Evolutionary conservation across 257 asterid species (phyloP), one percentile per base, ranked within the genome.

Genomic region (Plantago ovata): DNA sequence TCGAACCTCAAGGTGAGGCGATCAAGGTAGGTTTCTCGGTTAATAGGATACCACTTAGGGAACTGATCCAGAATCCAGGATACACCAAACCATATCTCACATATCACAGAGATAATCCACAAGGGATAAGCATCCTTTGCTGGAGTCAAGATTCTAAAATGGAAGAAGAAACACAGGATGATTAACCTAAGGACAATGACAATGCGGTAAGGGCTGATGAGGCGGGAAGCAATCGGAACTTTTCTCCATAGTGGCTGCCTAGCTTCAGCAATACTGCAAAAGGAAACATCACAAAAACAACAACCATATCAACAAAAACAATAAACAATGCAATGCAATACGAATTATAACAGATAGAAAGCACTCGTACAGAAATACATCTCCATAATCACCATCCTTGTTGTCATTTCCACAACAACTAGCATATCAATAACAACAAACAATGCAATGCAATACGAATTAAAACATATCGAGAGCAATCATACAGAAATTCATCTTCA

Each of bases 61-160:
- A 87, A 87, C 54, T 87, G 96, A 66, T 87, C 94, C 2, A 87
- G 94, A 40, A 87, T 87, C 96, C 96, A 87, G 9, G 96, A 84
- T 13, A 87, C 28, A 11, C 82, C 96, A 49, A 87, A 87, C 96
- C 96, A 87, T 15, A 84, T 84, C 61, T 87, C 96, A 53, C 96
- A 87, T 48, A 84, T 86, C 4, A 86, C 95, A 13, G 94, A 86
- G 64, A 86, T 84, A 15, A 82, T 20, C 94, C 96, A 87, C 21
- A 87, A 57, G 40, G 94, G 89, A 64, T 66, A 87, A 18, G 96
- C 96, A 56, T 87, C 94, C 16, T 73, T 53, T 15, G 92, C 94
- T 0, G 96, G 96, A n/a, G 82, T 73, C 45, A 73, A 33, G 69
- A 87, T 77, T 41, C 96, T 80, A 38, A 84, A 87, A 36, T 85